Evolutionary conservation across 345 rosid genomes (phyloP), one percentile per base, ranked within the genome.

Genomic region (Eutrema heterophyllum): DNA sequence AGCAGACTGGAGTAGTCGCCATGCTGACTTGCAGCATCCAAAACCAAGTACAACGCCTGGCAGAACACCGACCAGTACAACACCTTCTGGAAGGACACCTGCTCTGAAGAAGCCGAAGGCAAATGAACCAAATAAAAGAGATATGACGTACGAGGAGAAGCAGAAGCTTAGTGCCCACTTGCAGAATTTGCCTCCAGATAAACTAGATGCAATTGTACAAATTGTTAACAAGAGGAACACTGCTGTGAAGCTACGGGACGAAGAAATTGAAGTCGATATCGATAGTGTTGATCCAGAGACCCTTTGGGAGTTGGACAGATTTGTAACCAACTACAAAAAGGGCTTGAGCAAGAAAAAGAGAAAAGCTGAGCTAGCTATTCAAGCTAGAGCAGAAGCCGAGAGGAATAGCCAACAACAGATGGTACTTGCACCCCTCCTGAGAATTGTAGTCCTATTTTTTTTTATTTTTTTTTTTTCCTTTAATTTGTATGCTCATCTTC

Each of bases 241-340:
- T 1, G 78, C 92, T 18, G 86, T 95, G 48, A 84, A 79, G 64
- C 91, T 87, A 71, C 88, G 84, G 38, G 99, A 92, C 61, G 98
- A 87, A 73, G 99, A 95, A 80, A 92, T 95, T 76, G 99, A 95
- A 81, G 97, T 94, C 43, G 98, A 94, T 78, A 94, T 94, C 70
- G 98, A 94, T 79, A 87, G 86, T 80, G 97, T 95, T 81, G 99
- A 95, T 79, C 84, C 91, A 0, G 99, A 95, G 86, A 95, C 99
- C 64, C 88, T 95, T 27, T 95, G 99, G 99, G 99, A 95, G 84
- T 87, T 95, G 45, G 99, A 95, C 77, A 89, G 99, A 80, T 95
- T 92, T 83, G 92, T 92, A 0, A 90, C 93, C 71, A 95, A 95
- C 85, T 95, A 88, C 76, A 95, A 88, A 80, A 92, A 95, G 81